A percentile compares a stretch with the other conserved stretches of the same genome.
These are phyloP conservation scores for Hippophae gyantsensis DNA, from an alignment of 306 rosid genomes.

Conservation along the genomic window DNA sequence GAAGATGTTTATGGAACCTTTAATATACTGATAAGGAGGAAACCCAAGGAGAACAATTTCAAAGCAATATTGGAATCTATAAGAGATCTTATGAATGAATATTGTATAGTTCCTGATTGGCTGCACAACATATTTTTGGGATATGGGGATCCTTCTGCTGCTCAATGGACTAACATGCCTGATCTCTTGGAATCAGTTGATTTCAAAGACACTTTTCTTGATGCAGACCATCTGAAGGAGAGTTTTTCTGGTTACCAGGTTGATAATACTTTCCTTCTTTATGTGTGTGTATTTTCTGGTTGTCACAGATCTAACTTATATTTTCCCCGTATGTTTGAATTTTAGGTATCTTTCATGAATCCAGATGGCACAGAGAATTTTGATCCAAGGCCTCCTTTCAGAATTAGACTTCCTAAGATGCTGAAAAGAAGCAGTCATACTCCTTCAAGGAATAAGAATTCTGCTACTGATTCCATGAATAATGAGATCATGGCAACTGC, in stretches of 20 bases:
- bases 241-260: constrained; percentile 78
- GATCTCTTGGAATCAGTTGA: constrained; percentile 81
- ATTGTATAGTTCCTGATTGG: constrained; percentile 97
- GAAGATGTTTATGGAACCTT: constrained; percentile 95
- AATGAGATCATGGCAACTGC: constrained; percentile 31
- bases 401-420: constrained; percentile 62
- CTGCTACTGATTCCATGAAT: constrained; percentile 25
- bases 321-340: constrained; percentile 16
- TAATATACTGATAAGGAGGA: constrained; percentile 89
- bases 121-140: constrained; percentile 82
- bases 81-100: constrained; percentile 95
- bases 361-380: constrained; percentile 48
- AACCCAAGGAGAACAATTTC: constrained; percentile 95
- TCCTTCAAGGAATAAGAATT: constrained; percentile 40
- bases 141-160: constrained; percentile 95
- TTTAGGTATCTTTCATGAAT: constrained; percentile 60
- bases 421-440: constrained; percentile 43
- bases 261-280: constrained; percentile 16
- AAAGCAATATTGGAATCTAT: constrained; percentile 95
- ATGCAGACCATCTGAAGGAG: constrained; percentile 66
- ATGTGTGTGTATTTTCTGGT: background rate
- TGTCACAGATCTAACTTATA: constrained; percentile 1
- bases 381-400: constrained; percentile 74
- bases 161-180: constrained; percentile 96
- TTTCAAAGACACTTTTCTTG: constrained; percentile 91